Evolutionary conservation across 129 eudicot genomes (phyloP).

Genomic region (Helianthus tuberosus): DNA sequence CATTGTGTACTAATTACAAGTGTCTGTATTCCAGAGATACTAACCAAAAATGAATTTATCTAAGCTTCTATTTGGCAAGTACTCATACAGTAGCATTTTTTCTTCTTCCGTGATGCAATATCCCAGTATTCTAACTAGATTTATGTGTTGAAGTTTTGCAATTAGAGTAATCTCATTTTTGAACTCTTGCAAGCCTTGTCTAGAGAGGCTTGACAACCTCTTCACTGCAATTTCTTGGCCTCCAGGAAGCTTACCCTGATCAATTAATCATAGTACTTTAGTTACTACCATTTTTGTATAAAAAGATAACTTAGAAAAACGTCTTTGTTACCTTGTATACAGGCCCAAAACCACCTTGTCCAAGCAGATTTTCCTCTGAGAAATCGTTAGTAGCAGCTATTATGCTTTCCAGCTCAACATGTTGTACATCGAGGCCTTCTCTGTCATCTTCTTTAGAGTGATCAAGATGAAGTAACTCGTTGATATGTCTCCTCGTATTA

Average conservation of each 20-base stretch:
- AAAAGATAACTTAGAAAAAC: background rate
- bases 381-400: constrained; percentile 28
- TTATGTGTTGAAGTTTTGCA: constrained; percentile 34
- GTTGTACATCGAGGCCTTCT: constrained; percentile 33
- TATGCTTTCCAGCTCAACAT: constrained; percentile 26
- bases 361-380: constrained; percentile 26
- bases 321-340: constrained; percentile 28
- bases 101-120: constrained; percentile 28
- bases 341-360: constrained; percentile 40
- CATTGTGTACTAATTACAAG: background rate
- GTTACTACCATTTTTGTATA: background rate
- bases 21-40: background rate
- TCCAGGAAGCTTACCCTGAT: constrained; percentile 15
- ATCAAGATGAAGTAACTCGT: constrained; percentile 15
- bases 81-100: constrained; percentile 27
- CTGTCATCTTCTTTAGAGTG: constrained; percentile 22
- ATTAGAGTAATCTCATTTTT: constrained; percentile 29
- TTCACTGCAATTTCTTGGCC: constrained; percentile 33
- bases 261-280: background rate
- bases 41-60: constrained; percentile 6
- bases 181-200: constrained; percentile 32
- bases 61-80: constrained; percentile 9
- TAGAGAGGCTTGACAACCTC: constrained; percentile 36
- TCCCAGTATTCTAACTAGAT: constrained; percentile 35
- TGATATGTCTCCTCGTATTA: background rate